Evolutionary conservation across 768 basidiomycete species (phyloP), one percentile per base, ranked within the genome.

Genomic region (Lentinus tigrinus): DNA sequence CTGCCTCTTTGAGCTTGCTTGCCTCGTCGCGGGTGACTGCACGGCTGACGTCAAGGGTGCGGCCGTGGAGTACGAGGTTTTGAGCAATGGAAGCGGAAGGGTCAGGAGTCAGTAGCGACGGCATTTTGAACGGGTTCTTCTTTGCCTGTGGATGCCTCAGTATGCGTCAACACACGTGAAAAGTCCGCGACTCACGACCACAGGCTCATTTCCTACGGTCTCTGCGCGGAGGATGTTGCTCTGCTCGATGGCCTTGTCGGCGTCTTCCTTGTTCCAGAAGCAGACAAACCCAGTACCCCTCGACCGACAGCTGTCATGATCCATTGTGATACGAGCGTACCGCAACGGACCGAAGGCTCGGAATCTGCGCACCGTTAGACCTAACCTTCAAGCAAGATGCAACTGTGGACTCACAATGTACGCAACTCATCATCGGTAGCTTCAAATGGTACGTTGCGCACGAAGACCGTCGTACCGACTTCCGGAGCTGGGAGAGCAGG

Each of bases 221-320:
- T 93, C 89, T 27, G 76, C 64, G 19, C 83, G 83, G 4, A 93
- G 73, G 5, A 87, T 75, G 24, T 91, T 85, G 58, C 93, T 89
- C 68, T 95, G 91, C 53, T 85, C 79, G 23, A 98, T 79, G 9
- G 85, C 93, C 58, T 85, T 85, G 67, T 95, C 88, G 16, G 95
- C 95, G 62, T 95, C 90, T 62, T 86, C 90, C 59, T 82, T 85
- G 56, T 95, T 93, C 95, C 96, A 98, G 74, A 96, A 98, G 70
- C 95, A 98, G 2, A 88, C 94, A 69, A 99, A 99, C 3, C 95
- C 97, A 6, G 95, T 96, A 24, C 97, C 97, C 46, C 94, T 81
- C 23, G 96, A 94, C 46, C 95, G 87, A 17, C 88, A 92, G 1
- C 88, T 93, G 1, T 78, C 84, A 7, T 76, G 79, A 64, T 98